phyloP scores from a whole-genome alignment of 2,329 filamentous ascomycete species.

The Phaeoacremonium minimum region DNA sequence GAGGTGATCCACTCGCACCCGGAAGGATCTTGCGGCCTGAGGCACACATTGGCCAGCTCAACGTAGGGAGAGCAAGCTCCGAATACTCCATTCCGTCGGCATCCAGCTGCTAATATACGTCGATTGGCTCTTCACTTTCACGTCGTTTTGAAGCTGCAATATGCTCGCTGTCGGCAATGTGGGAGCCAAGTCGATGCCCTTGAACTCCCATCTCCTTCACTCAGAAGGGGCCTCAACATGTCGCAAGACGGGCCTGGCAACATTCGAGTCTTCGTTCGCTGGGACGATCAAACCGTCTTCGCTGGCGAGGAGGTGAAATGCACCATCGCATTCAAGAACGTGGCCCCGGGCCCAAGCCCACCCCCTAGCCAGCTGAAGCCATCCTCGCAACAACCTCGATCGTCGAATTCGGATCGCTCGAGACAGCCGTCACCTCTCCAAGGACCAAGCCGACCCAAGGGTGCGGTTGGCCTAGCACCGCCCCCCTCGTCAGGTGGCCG shows the following conservation, averaged over 20 bases:
- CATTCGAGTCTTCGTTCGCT: conserved; percentile 93
- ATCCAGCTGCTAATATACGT: no score
- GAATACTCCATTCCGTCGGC: no score
- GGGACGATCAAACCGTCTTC: conserved; percentile 92
- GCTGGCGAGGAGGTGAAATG: conserved; percentile 94
- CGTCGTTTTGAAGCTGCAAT: neutral
- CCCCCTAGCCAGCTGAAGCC: conserved; percentile 11
- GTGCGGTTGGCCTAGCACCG: conserved; percentile 38
- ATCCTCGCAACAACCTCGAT: conserved; percentile 19
- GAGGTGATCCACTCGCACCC: neutral
- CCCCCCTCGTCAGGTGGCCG: conserved; percentile 31
- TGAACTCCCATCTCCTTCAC: conserved; percentile 19
- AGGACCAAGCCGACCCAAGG: conserved; percentile 30
- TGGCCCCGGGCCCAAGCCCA: conserved; percentile 39
- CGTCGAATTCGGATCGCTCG: conserved; percentile 28
- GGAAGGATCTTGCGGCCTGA: neutral
- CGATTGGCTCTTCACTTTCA: no score
- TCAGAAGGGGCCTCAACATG: conserved; percentile 37
- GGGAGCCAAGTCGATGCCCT: conserved; percentile 8
- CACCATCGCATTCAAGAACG: conserved; percentile 93
- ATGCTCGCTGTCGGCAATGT: conserved; percentile 5
- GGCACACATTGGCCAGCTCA: neutral
- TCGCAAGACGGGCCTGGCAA: conserved; percentile 53
- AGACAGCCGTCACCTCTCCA: conserved; percentile 38
- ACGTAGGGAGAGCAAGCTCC: neutral